These are phyloP conservation scores for Trichocladium uniseriatum DNA, from an alignment of 495 filamentous ascomycete genomes.

Conservation along the genomic window DNA sequence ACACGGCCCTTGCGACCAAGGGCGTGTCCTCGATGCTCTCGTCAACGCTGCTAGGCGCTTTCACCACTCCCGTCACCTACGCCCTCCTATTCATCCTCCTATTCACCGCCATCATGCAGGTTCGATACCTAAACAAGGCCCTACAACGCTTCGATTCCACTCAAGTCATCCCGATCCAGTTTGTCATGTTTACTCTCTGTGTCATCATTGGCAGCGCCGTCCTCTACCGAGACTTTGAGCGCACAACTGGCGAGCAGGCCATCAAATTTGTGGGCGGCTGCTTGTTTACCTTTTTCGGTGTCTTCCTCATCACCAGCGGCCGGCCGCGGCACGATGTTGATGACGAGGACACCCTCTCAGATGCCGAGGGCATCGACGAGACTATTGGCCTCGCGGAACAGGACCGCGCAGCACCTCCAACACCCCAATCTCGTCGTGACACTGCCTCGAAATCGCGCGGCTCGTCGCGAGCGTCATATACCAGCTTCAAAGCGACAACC, in stretches of 20 bases:
- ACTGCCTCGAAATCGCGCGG: conserved; percentile 18
- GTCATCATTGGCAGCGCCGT: conserved; percentile 92
- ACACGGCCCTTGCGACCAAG: conserved; percentile 92
- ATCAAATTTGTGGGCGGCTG: conserved; percentile 85
- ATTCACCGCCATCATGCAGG: conserved; percentile 83
- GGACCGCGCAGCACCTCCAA: conserved; percentile 15
- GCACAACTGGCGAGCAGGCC: conserved; percentile 56
- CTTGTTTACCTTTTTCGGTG: conserved; percentile 81
- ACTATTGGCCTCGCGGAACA: conserved; percentile 40
- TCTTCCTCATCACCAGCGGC: conserved; percentile 83
- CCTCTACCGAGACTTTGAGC: conserved; percentile 88
- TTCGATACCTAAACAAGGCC: conserved; percentile 91
- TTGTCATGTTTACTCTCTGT: conserved; percentile 89
- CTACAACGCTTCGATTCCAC: conserved; percentile 93
- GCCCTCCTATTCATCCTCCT: conserved; percentile 67
- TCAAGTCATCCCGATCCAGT: conserved; percentile 93
- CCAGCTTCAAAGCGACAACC: conserved; percentile 25
- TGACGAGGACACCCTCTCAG: conserved; percentile 45
- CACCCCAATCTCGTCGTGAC: conserved; percentile 1
- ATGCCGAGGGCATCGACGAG: conserved; percentile 45
- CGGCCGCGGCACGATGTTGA: conserved; percentile 39
- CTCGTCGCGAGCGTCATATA: conserved; percentile 34
- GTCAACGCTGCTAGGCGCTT: conserved; percentile 72
- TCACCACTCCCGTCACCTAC: conserved; percentile 89
- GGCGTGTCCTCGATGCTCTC: conserved; percentile 92